Base-by-base conservation (phyloP, 306 rosid species). In the Nissolia schottii region DNA sequence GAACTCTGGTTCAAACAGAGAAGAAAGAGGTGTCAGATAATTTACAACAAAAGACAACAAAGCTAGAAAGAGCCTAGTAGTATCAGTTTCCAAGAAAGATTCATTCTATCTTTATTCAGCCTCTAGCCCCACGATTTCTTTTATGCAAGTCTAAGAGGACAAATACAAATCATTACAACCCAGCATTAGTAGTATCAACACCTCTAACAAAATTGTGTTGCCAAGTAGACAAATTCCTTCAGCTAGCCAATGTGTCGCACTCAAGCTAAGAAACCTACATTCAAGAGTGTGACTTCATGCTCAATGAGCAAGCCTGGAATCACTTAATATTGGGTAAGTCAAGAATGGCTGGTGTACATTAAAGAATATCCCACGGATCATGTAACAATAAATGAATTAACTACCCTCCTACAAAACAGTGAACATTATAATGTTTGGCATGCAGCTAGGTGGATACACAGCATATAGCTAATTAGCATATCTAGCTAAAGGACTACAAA, bases 1-100 rank as follows among this genome's bases (percentile, higher is more conserved):
- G 90, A 40, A 85, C 92, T 83, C 97, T 94, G 95, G 40, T 74
- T 55, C 68, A 69, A 76, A 67, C 14, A 51, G 56, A 61, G 56
- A 66, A 34, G 56, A 70, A 55, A 61, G 48, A 32, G 51, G 32
- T 46, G 19, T 68, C 25, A 67, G 68, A 51, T 60, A 31, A 58
- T 73, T 38, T 58, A 23, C 15, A 43, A 61, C 46, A 41, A 11
- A 48, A 60, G 34, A 67, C 58, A 77, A 14, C 24, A 55, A 40
- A 15, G 46, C 23, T 64, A 19, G 43, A 72, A 57, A n/a, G 43
- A 73, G 43, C 35, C 65, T n/a, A 53, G n/a, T n/a, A n/a, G n/a
- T n/a, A n/a, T 27, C 38, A 18, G 31, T 27, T 24, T 54, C 38
- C 38, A 19, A 57, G 14, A 71, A 27, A 13, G 24, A 14, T 51